Base-by-base conservation (phyloP, 371 early-diverging fungal genomes). In the Batkoa obscura region DNA sequence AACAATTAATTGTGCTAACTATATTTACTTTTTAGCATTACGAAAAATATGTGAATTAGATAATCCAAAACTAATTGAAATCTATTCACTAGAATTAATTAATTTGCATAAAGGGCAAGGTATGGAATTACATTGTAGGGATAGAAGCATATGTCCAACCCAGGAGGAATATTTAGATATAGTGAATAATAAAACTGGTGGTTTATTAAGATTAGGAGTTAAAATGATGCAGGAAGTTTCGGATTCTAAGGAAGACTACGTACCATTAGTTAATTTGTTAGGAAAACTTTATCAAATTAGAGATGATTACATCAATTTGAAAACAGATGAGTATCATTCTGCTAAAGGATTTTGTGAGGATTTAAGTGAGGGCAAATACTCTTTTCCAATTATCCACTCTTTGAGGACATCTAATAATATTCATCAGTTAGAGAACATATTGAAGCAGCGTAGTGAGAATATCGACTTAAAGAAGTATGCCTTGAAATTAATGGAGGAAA, bases 271-370 rank as follows among this genome's bases (percentile, higher is more conserved):
- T 1, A 79, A 87, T 60, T 63, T 85, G 50, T 76, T 97, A 42
- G 98, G 95, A 2, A 80, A 86, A 35, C 86, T 86, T 56, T 95
- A 86, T 59, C 96, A 94, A 71, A 84, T 97, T 56, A 78, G 95
- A 31, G 98, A 95, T 64, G 96, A 97, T 64, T 93, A 87, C 59
- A 74, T 94, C 71, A 97, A 97, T 62, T 67, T 96, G 13, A 79
- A 80, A 57, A 88, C 93, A 2, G 71, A 70, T 32, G 74, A 86
- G 79, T 94, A 91, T 59, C 70, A 83, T 5, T 78, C 84, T 43
- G 86, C 84, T 69, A 95, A 97, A 64, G 94, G 95, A 15, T 97
- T 86, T 64, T 92, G 92, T 59, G 98, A 97, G 69, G 98, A 97
- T 64, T 64, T 95, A 59, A 90, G 92, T 0, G 98, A 97, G 68